A percentile compares a stretch with the other conserved stretches of the same genome.
Evolutionary conservation across 2,329 filamentous ascomycete genomes (phyloP).

Genomic region (Immersiporthe knoxdaviesiana): DNA sequence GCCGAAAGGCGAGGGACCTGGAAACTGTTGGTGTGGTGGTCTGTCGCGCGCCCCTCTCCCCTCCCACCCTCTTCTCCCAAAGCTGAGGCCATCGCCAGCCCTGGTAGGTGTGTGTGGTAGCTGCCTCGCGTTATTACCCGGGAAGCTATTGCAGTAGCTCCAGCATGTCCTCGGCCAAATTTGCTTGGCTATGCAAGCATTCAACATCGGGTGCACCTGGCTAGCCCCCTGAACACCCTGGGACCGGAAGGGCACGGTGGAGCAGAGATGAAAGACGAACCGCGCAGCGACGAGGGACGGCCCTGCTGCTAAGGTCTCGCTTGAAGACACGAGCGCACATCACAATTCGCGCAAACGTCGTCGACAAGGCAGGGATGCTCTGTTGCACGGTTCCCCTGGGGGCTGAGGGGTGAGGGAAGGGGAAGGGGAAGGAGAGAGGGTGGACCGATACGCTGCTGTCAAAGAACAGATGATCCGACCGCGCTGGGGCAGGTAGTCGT

Average conservation of each 20-base stretch:
- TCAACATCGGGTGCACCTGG: neutral
- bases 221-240: neutral
- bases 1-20: neutral
- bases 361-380: slow-evolving; percentile 1
- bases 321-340: slow-evolving; percentile 5
- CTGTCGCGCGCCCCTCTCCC: no score
- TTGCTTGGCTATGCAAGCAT: neutral
- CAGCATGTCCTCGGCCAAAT: neutral
- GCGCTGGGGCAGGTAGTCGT: slow-evolving; percentile 2
- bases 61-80: neutral
- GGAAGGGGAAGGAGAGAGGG: no score
- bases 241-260: neutral
- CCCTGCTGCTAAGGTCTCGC: slow-evolving; percentile 2
- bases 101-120: neutral
- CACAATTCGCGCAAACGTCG: neutral
- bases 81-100: neutral
- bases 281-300: neutral
- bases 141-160: slow-evolving; percentile 1
- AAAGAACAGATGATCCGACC: slow-evolving; percentile 4
- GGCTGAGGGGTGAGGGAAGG: neutral
- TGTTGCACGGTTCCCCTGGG: neutral
- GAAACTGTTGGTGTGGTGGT: neutral
- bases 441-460: neutral
- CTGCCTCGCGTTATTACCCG: neutral
- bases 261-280: neutral